These are phyloP conservation scores for Lasiosphaeria ovina DNA, from an alignment of 495 filamentous ascomycete genomes.

Conservation along the genomic window DNA sequence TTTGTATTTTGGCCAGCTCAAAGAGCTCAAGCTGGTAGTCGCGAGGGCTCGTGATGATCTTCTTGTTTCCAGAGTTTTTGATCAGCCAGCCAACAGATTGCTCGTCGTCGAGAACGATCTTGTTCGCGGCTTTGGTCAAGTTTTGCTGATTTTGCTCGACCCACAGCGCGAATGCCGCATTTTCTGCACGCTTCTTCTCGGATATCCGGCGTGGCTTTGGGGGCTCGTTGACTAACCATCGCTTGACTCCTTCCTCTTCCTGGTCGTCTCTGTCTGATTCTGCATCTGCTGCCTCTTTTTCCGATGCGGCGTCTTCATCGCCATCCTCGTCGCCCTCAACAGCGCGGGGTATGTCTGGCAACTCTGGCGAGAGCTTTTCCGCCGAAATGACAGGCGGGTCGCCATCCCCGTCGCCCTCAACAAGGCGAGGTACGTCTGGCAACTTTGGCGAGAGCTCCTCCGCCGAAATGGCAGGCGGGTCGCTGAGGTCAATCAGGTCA, in stretches of 20 bases:
- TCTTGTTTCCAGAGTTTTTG: slow-evolving; percentile 33
- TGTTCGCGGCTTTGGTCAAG: slow-evolving; percentile 12
- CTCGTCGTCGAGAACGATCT: slow-evolving; percentile 20
- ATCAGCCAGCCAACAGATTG: slow-evolving; percentile 25
- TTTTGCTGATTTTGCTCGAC: slow-evolving; percentile 33
- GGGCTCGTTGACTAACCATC: slow-evolving; percentile 22
- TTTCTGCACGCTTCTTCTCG: slow-evolving; percentile 49
- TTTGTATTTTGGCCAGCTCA: slow-evolving; percentile 79
- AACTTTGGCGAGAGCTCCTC: background rate
- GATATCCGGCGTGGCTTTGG: slow-evolving; percentile 38
- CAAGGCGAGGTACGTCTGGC: no score
- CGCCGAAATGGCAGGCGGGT: background rate
- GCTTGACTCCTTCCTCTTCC: slow-evolving; percentile 25
- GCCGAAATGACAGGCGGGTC: background rate
- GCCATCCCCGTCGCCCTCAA: no score
- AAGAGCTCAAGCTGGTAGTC: slow-evolving; percentile 95
- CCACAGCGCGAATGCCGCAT: slow-evolving; percentile 52
- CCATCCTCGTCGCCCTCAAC: background rate
- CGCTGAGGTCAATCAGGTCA: background rate
- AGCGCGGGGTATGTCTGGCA: no score
- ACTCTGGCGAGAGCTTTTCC: background rate
- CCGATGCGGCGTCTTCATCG: background rate
- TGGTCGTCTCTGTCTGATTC: slow-evolving; percentile 7
- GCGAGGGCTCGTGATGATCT: slow-evolving; percentile 69
- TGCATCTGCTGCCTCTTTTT: background rate